Percentiles rank a stretch among this genome's conserved stretches.
These are phyloP conservation scores for Colletotrichum limetticola DNA, from an alignment of 2,329 filamentous ascomycete species.

Conservation along the genomic window DNA sequence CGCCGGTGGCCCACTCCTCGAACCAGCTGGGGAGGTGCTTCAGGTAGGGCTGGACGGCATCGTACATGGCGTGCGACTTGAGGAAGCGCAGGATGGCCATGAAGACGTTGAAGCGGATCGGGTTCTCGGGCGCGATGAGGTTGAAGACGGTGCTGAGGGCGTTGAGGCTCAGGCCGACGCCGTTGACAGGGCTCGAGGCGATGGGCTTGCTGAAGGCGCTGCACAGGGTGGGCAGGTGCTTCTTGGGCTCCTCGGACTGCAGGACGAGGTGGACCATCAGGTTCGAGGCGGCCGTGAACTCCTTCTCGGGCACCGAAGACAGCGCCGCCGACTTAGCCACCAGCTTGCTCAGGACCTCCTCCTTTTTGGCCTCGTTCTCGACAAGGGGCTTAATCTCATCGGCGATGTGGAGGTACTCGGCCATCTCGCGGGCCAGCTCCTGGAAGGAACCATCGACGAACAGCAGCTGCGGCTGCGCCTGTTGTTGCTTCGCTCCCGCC, in stretches of 20 bases:
- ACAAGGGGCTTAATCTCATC: constrained; percentile 81
- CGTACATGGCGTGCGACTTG: constrained; percentile 79
- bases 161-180: constrained; percentile 85
- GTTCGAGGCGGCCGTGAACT: constrained; percentile 96
- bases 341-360: constrained; percentile 89
- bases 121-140: constrained; percentile 80
- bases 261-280: constrained; percentile 93
- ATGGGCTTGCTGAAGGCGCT: constrained; percentile 89
- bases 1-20: constrained; percentile 81
- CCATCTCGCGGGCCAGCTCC: constrained; percentile 93
- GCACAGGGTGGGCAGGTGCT: constrained; percentile 89
- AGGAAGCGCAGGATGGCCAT: constrained; percentile 88
- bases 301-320: constrained; percentile 92
- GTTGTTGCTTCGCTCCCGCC: constrained; percentile 49
- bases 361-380: constrained; percentile 72
- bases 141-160: constrained; percentile 98
- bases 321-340: constrained; percentile 82
- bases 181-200: constrained; percentile 85
- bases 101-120: constrained; percentile 90
- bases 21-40: constrained; percentile 87
- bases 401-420: constrained; percentile 89
- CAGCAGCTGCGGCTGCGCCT: constrained; percentile 68
- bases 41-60: constrained; percentile 84
- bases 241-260: constrained; percentile 85
- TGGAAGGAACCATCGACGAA: constrained; percentile 93